Percentiles rank a stretch among this genome's conserved stretches.
These are phyloP conservation scores for Laetiporus sulphureus DNA, from an alignment of 1,284 basidiomycete species.

Conservation along the genomic window DNA sequence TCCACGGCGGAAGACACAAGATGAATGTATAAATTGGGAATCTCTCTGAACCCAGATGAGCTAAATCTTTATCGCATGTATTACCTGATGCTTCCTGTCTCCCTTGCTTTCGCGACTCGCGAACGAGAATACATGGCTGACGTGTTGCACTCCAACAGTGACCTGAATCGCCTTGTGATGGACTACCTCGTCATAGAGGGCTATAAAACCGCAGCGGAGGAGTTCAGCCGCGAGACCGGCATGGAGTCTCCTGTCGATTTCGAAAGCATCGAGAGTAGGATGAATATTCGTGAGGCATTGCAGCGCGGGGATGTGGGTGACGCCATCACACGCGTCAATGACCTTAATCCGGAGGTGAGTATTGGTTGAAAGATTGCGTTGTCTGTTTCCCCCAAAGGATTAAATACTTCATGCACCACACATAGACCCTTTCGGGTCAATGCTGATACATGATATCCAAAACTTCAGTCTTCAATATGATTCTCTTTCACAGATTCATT, in stretches of 20 bases:
- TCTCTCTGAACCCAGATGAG: conserved; percentile 78
- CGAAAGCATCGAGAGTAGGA: conserved; percentile 87
- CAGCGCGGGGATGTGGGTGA: conserved; percentile 93
- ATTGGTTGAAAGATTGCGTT: not conserved
- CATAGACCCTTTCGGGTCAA: conserved; percentile 69
- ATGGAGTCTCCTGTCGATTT: conserved; percentile 77
- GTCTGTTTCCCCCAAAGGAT: conserved; percentile 50
- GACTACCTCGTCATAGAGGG: conserved; percentile 98
- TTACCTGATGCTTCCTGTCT: conserved; percentile 55
- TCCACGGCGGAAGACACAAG: conserved; percentile 24
- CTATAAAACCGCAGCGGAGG: conserved; percentile 92
- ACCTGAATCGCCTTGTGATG: conserved; percentile 94
- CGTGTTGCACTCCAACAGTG: conserved; percentile 40
- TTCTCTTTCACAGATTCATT: conserved; percentile 23
- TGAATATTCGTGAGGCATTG: conserved; percentile 90
- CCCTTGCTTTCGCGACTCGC: conserved; percentile 11
- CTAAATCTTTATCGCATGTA: conserved; percentile 59
- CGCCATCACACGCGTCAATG: conserved; percentile 90
- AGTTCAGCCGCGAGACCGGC: conserved; percentile 86
- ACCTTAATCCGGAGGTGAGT: conserved; percentile 94
- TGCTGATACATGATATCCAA: conserved; percentile 72
- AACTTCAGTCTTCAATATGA: conserved; percentile 95
- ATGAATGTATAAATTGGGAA: conserved; percentile 76
- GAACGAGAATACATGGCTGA: conserved; percentile 31
- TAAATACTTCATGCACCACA: conserved; percentile 99